Evolutionary conservation across 2,329 filamentous ascomycete genomes (phyloP), one percentile per base, ranked within the genome.

Genomic region (Hypoxylon sp.): DNA sequence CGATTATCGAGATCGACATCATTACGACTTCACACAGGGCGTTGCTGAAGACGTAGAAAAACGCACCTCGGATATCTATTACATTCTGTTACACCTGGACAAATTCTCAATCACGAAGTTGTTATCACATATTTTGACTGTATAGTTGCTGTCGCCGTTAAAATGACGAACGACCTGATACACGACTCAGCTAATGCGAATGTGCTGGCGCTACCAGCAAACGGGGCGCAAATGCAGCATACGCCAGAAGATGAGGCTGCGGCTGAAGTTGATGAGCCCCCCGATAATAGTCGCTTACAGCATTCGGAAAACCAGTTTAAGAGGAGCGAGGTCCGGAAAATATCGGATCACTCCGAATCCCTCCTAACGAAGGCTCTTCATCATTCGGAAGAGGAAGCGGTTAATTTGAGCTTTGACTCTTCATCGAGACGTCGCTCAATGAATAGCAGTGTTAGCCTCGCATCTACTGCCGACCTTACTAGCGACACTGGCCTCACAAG

Each of bases 401-500:
- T 82, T 71, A 81, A 79, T 49, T 73, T 76, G 48, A 78, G 79
- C 34, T 79, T 81, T 11, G 76, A 79, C 46, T 73, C 80, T 43
- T 72, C 74, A n/a, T 78, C 76, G 21, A 78, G 86, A 64, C 82
- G 86, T 72, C 84, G 89, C 65, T 95, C 92, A 66, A 90, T 91
- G 74, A 91, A 90, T 78, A 97, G 93, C 83, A 95, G 91, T 76
- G 83, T 89, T 72, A 97, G 94, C 81, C 82, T 91, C 65, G 86
- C 92, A 49, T 97, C 94, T 1, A 97, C 93, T 2, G 92, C 92
- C 38, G 95, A 98, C 71, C 85, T 98, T 63, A 98, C 94, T n/a
- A 98, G 94, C 80, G 96, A 98, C 75, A 96, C 93, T 63, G 94
- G 93, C 65, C 82, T 97, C 65, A 97, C 94, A 17, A 98, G 93